phyloP scores from a whole-genome alignment of 768 basidiomycete genomes.

The Lactifluus rugatus region DNA sequence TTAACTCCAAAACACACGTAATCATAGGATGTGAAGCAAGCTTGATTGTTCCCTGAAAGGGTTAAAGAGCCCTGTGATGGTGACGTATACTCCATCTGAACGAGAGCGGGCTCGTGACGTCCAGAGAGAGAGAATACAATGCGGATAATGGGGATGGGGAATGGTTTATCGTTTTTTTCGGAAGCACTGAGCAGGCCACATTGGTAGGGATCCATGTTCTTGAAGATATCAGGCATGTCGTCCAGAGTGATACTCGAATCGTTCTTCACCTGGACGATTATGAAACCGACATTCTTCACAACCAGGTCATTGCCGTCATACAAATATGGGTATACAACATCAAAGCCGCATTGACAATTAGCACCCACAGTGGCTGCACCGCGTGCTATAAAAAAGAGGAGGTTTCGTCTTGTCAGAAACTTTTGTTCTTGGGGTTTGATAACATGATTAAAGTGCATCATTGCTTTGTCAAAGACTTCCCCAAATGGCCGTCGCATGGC shows the following conservation, averaged over 20 bases:
- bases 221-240: neutral
- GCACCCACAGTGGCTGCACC: too few species aligned
- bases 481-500: too few species aligned
- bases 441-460: neutral
- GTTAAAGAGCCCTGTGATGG: too few species aligned
- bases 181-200: neutral
- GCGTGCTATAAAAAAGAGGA: neutral
- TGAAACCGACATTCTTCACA: neutral
- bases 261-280: neutral
- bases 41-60: too few species aligned
- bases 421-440: neutral
- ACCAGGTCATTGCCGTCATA: neutral
- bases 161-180: neutral
- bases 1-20: too few species aligned
- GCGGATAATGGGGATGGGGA: neutral
- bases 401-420: neutral
- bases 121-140: too few species aligned
- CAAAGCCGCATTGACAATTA: too few species aligned
- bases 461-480: neutral
- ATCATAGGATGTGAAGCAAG: too few species aligned
- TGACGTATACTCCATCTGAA: too few species aligned
- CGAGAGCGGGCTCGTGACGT: too few species aligned
- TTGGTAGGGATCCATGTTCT: neutral
- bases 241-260: neutral
- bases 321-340: too few species aligned